Base-by-base conservation (phyloP, 768 basidiomycete species). In the Tubosaeta sp. region DNA sequence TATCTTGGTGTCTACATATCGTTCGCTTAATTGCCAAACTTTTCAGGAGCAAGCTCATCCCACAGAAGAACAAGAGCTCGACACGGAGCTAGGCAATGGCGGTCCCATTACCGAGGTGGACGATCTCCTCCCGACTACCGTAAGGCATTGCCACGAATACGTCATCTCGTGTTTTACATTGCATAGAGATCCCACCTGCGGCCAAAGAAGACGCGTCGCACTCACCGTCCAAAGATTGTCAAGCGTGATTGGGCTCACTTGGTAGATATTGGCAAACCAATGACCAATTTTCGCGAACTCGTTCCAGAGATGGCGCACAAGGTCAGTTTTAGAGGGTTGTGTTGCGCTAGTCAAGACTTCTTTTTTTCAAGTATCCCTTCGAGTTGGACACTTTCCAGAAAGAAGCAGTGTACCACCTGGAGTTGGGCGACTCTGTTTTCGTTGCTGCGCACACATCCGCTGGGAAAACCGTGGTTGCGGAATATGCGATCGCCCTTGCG, bases 401-500 rank as follows among this genome's bases (percentile, higher is more conserved):
- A 67, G 93, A 98, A 66, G 96, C 96, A 1, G 91, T 98, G 7
- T 96, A 96, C 69, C 94, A 96, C 69, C 78, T 99, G 16, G 96
- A 99, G 68, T 83, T 90, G 76, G 96, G 94, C 9, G 91, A 99
- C 58, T 95, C 93, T 12, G 95, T 99, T 16, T 99, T 99, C 66
- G 94, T 99, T n/a, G 96, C 96, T 13, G 96, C 96, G 6, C 96
- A 99, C 71, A 99, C 96, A 4, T 94, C 91, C n/a, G 96, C 96
- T 14, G 96, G 96, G 30, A 99, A 99, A 71, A 99, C 96, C 2
- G 96, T 98, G 16, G 96, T 99, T 8, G 96, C 96, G 0, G 96
- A 99, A 64, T 99, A 98, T 68, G 96, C 96, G 2, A 98, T 99
- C 59, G 90, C 94, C 5, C 77, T 99, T 9, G 95, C 96, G 5